Evolutionary conservation across 495 filamentous ascomycete genomes (phyloP).

Genomic region (Rhizodiscina lignyota): DNA sequence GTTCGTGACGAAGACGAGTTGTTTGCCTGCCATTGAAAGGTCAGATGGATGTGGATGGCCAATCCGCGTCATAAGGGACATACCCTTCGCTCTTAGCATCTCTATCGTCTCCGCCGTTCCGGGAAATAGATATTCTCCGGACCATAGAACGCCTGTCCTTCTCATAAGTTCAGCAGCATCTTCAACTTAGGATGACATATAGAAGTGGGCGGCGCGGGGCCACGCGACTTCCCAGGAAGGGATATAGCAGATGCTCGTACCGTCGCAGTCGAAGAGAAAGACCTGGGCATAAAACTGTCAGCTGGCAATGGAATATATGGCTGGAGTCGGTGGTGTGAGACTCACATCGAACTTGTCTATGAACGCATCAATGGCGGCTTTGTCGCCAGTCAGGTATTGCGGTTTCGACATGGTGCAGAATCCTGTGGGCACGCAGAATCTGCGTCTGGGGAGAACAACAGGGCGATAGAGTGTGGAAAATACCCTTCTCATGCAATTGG

Average conservation of each 20-base stretch:
- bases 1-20: constrained; percentile 92
- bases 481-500: too few species aligned
- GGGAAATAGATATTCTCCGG: constrained; percentile 74
- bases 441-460: too few species aligned
- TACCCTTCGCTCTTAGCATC: constrained; percentile 63
- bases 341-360: constrained; percentile 82
- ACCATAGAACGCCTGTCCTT: constrained; percentile 82
- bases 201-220: too few species aligned
- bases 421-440: too few species aligned
- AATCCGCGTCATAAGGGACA: too few species aligned
- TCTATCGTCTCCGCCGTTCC: constrained; percentile 70
- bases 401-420: constrained; percentile 27
- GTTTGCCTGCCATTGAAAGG: constrained; percentile 41
- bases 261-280: constrained; percentile 95
- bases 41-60: not conserved
- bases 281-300: constrained; percentile 34
- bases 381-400: constrained; percentile 68
- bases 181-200: too few species aligned
- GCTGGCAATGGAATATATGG: too few species aligned
- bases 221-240: too few species aligned
- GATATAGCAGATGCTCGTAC: too few species aligned
- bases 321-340: too few species aligned
- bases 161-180: too few species aligned
- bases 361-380: constrained; percentile 57
- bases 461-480: too few species aligned